Percentiles rank a stretch among this genome's conserved stretches.
Conservation (phyloP, 1,284 basidiomycete species). For the Chalciporus sp. region DNA sequence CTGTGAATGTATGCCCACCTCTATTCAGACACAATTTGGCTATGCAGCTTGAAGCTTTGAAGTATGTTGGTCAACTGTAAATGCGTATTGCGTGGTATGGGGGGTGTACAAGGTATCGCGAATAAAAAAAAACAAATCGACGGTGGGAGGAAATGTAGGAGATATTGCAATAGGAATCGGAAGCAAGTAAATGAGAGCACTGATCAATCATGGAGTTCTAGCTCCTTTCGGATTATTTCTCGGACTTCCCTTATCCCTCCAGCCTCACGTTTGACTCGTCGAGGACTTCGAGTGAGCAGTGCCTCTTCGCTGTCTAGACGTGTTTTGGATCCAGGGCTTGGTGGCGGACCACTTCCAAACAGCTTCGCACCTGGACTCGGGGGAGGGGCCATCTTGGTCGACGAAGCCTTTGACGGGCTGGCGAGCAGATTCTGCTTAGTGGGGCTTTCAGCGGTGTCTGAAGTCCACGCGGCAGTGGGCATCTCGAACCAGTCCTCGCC, state of each 20-base stretch:
- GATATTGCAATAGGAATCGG: neutral
- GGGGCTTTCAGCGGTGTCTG: conserved; percentile 18
- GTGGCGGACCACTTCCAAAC: conserved; percentile 23
- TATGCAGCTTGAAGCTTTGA: too few species aligned
- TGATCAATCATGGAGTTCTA: conserved; percentile 65
- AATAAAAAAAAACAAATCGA: conserved; percentile 23
- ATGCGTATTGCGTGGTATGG: neutral
- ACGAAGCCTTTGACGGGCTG: conserved; percentile 40
- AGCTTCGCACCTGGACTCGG: conserved; percentile 39
- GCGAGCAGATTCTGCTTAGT: conserved; percentile 30
- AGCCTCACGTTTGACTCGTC: conserved; percentile 63
- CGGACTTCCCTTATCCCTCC: conserved; percentile 76
- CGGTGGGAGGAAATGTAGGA: neutral
- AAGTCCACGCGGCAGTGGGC: conserved; percentile 50
- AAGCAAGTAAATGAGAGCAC: conserved; percentile 33
- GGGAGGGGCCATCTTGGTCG: conserved; percentile 24
- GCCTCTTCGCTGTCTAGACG: conserved; percentile 59
- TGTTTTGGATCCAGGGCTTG: conserved; percentile 39
- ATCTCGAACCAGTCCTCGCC: conserved; percentile 83
- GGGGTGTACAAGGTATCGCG: conserved; percentile 26
- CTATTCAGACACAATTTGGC: too few species aligned
- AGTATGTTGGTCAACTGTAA: neutral
- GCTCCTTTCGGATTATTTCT: conserved; percentile 74
- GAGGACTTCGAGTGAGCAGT: conserved; percentile 67
- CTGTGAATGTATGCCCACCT: too few species aligned